Evolutionary conservation across 108 stramenopile species (phyloP).

Genomic region (Thalassiosira profunda): DNA sequence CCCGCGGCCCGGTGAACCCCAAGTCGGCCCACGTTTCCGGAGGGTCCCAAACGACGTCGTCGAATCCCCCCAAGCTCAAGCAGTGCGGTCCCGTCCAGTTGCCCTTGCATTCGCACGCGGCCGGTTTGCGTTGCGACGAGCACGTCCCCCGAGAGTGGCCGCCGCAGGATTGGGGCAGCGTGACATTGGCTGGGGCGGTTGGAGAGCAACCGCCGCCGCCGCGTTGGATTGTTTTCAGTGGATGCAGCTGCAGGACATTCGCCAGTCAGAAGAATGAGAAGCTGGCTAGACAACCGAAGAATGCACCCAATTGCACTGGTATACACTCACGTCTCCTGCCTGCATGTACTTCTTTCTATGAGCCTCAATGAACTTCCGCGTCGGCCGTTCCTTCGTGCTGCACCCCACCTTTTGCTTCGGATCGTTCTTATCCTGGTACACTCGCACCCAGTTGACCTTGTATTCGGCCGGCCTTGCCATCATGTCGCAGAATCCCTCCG

Average conservation of each 20-base stretch:
- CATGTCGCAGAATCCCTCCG: conserved; percentile 92
- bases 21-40: conserved; percentile 74
- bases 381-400: conserved; percentile 88
- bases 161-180: conserved; percentile 60
- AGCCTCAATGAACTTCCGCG: conserved; percentile 90
- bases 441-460: conserved; percentile 89
- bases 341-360: conserved; percentile 84
- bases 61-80: conserved; percentile 56
- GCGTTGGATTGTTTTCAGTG: conserved; percentile 72
- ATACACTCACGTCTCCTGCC: conserved; percentile 52
- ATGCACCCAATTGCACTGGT: too few species aligned
- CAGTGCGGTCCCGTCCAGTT: conserved; percentile 93
- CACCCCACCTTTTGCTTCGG: conserved; percentile 90
- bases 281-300: neutral
- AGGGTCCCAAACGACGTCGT: conserved; percentile 80
- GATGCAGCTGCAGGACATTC: conserved; percentile 39
- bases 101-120: conserved; percentile 67
- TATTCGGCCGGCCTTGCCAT: conserved; percentile 67
- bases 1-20: conserved; percentile 56
- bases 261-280: conserved; percentile 1
- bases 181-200: conserved; percentile 17
- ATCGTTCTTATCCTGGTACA: conserved; percentile 88
- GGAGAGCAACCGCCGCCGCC: conserved; percentile 74
- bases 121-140: conserved; percentile 36
- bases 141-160: conserved; percentile 67